These are phyloP conservation scores for Eucalyptus decipiens DNA, from an alignment of 345 rosid species.

Conservation along the genomic window DNA sequence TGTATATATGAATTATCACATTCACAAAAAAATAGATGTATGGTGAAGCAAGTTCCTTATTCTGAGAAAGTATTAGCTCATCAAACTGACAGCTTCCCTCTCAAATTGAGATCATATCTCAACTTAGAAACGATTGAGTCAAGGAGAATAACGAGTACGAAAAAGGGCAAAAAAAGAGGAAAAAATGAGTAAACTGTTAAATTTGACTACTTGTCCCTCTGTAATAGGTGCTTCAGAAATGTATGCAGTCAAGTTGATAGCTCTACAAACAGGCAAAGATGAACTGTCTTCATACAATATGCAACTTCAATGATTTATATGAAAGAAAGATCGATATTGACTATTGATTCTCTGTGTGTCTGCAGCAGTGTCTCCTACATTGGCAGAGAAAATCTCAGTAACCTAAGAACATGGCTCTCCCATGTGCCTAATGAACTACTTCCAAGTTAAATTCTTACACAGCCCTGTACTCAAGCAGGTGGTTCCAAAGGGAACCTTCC, in stretches of 20 bases:
- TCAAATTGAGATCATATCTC: background rate
- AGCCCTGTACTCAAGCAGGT: background rate
- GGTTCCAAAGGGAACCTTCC: background rate
- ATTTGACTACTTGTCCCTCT: background rate
- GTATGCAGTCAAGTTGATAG: background rate
- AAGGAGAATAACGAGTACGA: background rate
- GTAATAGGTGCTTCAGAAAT: background rate
- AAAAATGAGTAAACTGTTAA: background rate
- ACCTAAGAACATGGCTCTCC: background rate
- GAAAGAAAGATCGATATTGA: background rate
- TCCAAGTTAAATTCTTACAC: background rate
- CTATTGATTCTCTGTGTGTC: background rate
- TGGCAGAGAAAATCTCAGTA: background rate
- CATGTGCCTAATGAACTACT: background rate
- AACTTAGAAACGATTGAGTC: background rate
- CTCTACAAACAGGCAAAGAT: background rate
- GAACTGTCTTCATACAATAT: background rate
- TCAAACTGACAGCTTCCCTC: background rate
- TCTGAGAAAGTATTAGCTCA: background rate
- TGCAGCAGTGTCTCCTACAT: background rate
- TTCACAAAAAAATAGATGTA: background rate
- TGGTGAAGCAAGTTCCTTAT: background rate
- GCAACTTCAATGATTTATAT: background rate
- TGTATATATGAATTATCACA: background rate
- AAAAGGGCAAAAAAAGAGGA: background rate